Evolutionary conservation across 352 stramenopile genomes (phyloP), one percentile per base, ranked within the genome.

Genomic region (Phytophthora macrochlamydospora): DNA sequence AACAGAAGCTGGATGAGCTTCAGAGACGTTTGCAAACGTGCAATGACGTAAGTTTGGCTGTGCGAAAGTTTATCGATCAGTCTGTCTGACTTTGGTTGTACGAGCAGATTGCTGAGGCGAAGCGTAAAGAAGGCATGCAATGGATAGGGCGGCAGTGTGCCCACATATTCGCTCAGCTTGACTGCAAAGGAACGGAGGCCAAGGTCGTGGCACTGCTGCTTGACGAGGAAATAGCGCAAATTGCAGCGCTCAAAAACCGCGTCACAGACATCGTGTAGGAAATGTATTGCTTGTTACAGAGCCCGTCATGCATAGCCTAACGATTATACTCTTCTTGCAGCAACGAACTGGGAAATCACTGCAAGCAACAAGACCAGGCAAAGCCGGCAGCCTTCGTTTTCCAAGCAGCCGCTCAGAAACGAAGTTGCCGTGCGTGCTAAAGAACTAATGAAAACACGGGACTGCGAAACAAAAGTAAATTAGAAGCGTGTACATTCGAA

Each of bases 111-210:
- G 78, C 76, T 0, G 78, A 89, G 40, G 18, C 7, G 2, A 73
- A 76, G 29, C 66, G 72, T 18, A 88, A 84, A 48, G 67, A 82
- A 7, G 63, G 62, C 8, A 85, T 88, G 76, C 56, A 76, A 33
- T 87, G 71, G 77, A 89, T 91, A 44, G 76, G 75, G 0, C 62
- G 73, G 4, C 79, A 89, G 52, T 91, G 82, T 28, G 79, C 76
- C 14, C 78, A 87, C 52, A 60, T 91, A 69, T 88, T 88, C 49
- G 77, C 68, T 13, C 82, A 89, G 35, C 59, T 91, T 4, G 82
- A 88, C 52, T 79, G 76, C 52, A 85, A 84, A 54, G 82, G 89
- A 51, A 78, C 65, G 0, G 78, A 86, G 49, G 71, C 76, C 4
- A 76, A 71, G 38, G 56, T 89, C 7, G 49, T 79, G 38, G 29